A percentile compares a stretch with the other conserved stretches of the same genome.
phyloP scores from a whole-genome alignment of 208 protist species.

The Entamoeba moshkovskii region DNA sequence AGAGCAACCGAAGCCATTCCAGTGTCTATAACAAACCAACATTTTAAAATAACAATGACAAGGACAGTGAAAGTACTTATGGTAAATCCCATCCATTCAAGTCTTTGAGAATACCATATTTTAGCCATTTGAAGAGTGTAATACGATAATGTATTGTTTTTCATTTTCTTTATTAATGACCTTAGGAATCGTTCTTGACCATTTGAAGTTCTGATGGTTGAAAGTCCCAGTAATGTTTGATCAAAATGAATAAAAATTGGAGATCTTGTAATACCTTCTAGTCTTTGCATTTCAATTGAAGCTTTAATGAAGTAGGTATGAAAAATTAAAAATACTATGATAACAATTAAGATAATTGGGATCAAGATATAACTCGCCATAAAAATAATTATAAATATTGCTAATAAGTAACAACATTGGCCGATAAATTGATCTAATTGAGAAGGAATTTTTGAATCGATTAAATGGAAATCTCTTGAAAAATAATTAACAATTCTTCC shows the following conservation, averaged over 20 bases:
- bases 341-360: not conserved
- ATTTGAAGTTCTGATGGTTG: slow-evolving; percentile 57
- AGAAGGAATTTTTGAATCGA: not conserved
- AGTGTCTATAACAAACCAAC: not conserved
- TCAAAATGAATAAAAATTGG: slow-evolving; percentile 69
- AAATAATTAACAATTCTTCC: slow-evolving; percentile 26
- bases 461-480: slow-evolving; percentile 12
- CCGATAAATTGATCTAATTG: not conserved
- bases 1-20: not conserved
- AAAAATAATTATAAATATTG: not conserved
- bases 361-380: not conserved
- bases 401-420: not conserved
- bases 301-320: not conserved
- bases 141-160: not conserved
- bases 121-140: not conserved
- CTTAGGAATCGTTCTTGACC: not conserved
- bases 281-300: slow-evolving; percentile 60
- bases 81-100: not conserved
- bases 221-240: slow-evolving; percentile 62
- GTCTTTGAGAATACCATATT: not conserved
- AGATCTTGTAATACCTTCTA: slow-evolving; percentile 57
- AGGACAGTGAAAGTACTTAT: not conserved
- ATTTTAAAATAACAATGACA: not conserved
- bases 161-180: not conserved
- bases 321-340: not conserved